Evolutionary conservation across 1,284 basidiomycete species (phyloP).

Genomic region (Blastosporella zonata): DNA sequence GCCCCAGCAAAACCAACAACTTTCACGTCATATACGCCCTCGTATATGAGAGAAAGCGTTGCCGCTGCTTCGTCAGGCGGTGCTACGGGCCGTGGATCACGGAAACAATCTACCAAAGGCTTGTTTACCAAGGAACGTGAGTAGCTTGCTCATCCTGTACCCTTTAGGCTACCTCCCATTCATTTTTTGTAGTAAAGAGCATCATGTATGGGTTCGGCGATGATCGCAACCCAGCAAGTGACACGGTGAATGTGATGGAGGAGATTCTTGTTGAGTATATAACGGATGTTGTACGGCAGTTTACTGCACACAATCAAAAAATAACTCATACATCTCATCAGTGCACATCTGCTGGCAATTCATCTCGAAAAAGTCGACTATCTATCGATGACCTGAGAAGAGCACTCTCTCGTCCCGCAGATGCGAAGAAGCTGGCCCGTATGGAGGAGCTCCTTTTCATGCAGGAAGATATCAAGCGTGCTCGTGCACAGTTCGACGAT

Average conservation of each 20-base stretch:
- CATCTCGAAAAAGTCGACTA: constrained; percentile 67
- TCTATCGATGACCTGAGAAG: constrained; percentile 81
- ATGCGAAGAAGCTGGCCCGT: constrained; percentile 83
- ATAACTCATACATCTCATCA: constrained; percentile 27
- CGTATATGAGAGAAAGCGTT: constrained; percentile 52
- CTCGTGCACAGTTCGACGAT: constrained; percentile 73
- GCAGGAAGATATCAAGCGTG: constrained; percentile 91
- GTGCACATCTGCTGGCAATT: constrained; percentile 70
- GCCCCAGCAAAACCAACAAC: constrained; percentile 32
- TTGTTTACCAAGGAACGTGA: constrained; percentile 76
- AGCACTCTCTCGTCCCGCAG: constrained; percentile 71
- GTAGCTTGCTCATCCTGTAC: constrained; percentile 29
- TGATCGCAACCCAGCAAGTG: constrained; percentile 81
- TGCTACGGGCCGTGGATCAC: constrained; percentile 40
- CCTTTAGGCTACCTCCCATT: neutral
- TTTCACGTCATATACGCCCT: constrained; percentile 54
- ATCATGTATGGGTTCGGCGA: constrained; percentile 97
- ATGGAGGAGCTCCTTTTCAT: constrained; percentile 89
- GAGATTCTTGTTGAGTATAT: constrained; percentile 93
- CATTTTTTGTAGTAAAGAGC: constrained; percentile 59
- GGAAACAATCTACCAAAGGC: constrained; percentile 66
- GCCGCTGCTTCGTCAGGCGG: constrained; percentile 37
- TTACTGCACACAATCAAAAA: neutral
- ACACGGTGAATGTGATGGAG: constrained; percentile 90
- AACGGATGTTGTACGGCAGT: constrained; percentile 71